A percentile compares a stretch with the other conserved stretches of the same genome.
Conservation (phyloP, 2,329 filamentous ascomycete genomes). For the Grosmannia penicillata region DNA sequence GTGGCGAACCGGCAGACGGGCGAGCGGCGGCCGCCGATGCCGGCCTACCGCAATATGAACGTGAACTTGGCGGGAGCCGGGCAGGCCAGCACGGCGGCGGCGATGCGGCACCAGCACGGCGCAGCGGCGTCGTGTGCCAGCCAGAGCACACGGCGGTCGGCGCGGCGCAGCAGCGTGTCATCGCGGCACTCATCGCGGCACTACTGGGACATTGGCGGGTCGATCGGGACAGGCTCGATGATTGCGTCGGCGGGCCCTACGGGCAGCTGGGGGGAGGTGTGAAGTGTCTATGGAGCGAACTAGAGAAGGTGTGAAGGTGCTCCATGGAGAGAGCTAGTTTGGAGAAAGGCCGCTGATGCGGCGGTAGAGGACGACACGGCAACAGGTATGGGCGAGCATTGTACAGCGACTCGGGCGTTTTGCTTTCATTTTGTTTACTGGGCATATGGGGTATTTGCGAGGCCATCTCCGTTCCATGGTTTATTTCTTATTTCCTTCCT, state of each 20-base stretch:
- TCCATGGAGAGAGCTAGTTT: no score
- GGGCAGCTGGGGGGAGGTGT: constrained; percentile 70
- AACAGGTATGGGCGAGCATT: no score
- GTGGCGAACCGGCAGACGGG: constrained; percentile 8
- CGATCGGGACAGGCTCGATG: constrained; percentile 59
- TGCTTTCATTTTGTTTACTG: no score
- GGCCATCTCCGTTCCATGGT: no score
- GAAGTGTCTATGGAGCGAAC: no score
- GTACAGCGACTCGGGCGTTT: no score
- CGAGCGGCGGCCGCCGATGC: constrained; percentile 38
- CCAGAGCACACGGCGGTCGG: constrained; percentile 67
- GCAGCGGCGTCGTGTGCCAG: constrained; percentile 62
- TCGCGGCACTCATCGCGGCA: constrained; percentile 69
- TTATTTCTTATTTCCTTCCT: no score
- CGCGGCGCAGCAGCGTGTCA: constrained; percentile 51
- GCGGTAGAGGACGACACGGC: no score
- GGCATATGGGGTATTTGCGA: no score
- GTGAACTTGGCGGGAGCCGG: constrained; percentile 16
- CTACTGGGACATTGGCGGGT: constrained; percentile 85
- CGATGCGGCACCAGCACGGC: constrained; percentile 33
- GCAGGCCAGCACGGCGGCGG: constrained; percentile 29
- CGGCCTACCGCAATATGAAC: constrained; percentile 17
- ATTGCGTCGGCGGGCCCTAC: constrained; percentile 52
- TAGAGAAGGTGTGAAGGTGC: no score
- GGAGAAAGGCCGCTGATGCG: no score